Percentiles rank a stretch among this genome's conserved stretches.
Conservation (phyloP, 108 stramenopile species). For the Conticribra weissflogii region DNA sequence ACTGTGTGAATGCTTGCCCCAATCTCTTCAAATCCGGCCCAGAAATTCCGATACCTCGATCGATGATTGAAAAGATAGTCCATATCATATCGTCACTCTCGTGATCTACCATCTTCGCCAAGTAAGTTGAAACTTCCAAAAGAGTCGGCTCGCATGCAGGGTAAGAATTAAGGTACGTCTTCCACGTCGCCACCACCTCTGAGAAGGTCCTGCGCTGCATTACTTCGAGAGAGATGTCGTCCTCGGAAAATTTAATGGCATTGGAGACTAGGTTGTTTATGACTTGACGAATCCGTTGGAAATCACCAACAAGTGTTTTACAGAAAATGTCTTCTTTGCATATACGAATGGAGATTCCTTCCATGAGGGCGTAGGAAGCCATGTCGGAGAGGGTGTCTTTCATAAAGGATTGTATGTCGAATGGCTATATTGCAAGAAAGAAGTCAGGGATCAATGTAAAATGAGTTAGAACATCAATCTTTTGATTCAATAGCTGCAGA, state of each 20-base stretch:
- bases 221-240: neutral
- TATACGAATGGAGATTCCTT: constrained; percentile 3
- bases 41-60: constrained; percentile 35
- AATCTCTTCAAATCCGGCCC: constrained; percentile 21
- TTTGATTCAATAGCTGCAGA: no score
- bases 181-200: constrained; percentile 34
- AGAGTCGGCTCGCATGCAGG: constrained; percentile 23
- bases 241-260: constrained; percentile 36
- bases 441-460: no score
- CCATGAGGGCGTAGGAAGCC: constrained; percentile 20
- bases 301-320: constrained; percentile 7
- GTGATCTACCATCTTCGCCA: neutral
- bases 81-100: constrained; percentile 36
- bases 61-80: constrained; percentile 38
- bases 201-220: constrained; percentile 20
- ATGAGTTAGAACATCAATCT: no score
- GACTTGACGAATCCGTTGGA: constrained; percentile 25
- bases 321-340: constrained; percentile 15
- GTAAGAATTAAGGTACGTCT: constrained; percentile 34
- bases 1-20: constrained; percentile 33
- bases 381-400: constrained; percentile 23
- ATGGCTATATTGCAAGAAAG: no score
- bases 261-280: constrained; percentile 31
- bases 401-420: constrained; percentile 19
- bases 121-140: neutral